A percentile compares a stretch with the other conserved stretches of the same genome.
phyloP scores from a whole-genome alignment of 2,329 filamentous ascomycete species.

The Ascochyta clinopodiicola region DNA sequence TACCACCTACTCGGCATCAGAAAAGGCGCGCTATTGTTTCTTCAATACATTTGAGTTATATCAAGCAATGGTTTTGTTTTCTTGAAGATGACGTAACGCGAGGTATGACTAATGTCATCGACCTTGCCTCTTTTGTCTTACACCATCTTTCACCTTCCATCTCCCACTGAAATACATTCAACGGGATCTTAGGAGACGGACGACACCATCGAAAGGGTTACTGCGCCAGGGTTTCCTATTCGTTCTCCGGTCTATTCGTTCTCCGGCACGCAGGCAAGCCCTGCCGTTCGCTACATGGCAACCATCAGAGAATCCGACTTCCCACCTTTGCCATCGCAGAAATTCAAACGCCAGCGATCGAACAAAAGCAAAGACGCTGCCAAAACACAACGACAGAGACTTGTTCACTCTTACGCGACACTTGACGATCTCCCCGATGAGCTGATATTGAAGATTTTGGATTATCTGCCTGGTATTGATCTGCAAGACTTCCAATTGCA shows the following conservation, averaged over 20 bases:
- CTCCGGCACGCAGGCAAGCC: background rate
- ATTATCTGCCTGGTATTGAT: slow-evolving; percentile 29
- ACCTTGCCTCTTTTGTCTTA: background rate
- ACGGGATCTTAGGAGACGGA: background rate
- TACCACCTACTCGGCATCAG: too few species aligned
- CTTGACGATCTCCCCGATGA: slow-evolving; percentile 37
- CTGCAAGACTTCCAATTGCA: slow-evolving; percentile 23
- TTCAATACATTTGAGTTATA: too few species aligned
- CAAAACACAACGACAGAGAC: background rate
- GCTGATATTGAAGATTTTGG: slow-evolving; percentile 34
- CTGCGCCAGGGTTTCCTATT: background rate
- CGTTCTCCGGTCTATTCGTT: background rate
- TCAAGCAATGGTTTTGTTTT: too few species aligned
- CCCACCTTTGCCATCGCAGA: slow-evolving; percentile 29
- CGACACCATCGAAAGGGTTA: background rate
- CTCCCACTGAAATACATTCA: background rate
- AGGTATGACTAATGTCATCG: background rate
- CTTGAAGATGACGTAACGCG: background rate
- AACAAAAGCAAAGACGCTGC: background rate
- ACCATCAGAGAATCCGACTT: slow-evolving; percentile 28
- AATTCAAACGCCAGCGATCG: background rate
- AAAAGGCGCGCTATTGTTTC: too few species aligned
- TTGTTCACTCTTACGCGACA: slow-evolving; percentile 1
- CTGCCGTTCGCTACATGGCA: slow-evolving; percentile 13
- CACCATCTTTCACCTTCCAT: background rate